Evolutionary conservation across 164 flowering plant genomes (phyloP).

Genomic region (Macadamia tetraphylla): DNA sequence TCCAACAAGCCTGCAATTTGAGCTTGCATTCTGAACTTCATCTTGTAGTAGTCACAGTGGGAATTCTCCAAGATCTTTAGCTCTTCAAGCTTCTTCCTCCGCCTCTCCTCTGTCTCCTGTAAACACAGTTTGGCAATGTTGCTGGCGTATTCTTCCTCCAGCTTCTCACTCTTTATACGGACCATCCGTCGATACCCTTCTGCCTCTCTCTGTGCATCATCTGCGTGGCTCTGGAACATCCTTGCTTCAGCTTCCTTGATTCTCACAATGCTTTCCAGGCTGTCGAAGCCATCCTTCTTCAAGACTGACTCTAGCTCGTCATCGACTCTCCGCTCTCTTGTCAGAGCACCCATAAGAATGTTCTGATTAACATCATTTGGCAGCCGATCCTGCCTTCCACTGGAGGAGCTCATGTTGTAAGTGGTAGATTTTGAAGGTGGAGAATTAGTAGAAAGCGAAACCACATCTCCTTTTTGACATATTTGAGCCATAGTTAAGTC

Average conservation of each 20-base stretch:
- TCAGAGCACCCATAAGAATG: conserved; percentile 28
- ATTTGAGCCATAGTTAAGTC: conserved; percentile 32
- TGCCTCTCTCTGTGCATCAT: conserved; percentile 81
- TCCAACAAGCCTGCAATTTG: conserved; percentile 78
- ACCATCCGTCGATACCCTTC: conserved; percentile 55
- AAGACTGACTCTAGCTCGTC: conserved; percentile 36
- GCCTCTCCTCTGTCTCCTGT: conserved; percentile 77
- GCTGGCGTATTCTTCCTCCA: conserved; percentile 76
- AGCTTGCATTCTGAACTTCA: conserved; percentile 89
- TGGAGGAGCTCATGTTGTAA: conserved; percentile 33
- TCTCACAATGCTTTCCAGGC: conserved; percentile 72
- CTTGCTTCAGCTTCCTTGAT: conserved; percentile 84
- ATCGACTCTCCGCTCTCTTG: conserved; percentile 28
- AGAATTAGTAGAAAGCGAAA: conserved; percentile 29
- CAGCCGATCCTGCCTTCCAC: conserved; percentile 21
- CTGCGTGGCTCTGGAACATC: conserved; percentile 89
- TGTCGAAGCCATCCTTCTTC: conserved; percentile 55
- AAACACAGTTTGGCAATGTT: conserved; percentile 67
- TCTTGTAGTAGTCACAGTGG: conserved; percentile 75
- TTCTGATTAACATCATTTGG: conserved; percentile 25
- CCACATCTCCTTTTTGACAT: conserved; percentile 30
- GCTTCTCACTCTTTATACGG: conserved; percentile 40
- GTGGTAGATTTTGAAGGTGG: conserved; percentile 29
- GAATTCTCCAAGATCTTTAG: conserved; percentile 68
- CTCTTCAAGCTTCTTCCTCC: conserved; percentile 77